Conservation (phyloP, 768 basidiomycete genomes). For the Lentinula sp. region DNA sequence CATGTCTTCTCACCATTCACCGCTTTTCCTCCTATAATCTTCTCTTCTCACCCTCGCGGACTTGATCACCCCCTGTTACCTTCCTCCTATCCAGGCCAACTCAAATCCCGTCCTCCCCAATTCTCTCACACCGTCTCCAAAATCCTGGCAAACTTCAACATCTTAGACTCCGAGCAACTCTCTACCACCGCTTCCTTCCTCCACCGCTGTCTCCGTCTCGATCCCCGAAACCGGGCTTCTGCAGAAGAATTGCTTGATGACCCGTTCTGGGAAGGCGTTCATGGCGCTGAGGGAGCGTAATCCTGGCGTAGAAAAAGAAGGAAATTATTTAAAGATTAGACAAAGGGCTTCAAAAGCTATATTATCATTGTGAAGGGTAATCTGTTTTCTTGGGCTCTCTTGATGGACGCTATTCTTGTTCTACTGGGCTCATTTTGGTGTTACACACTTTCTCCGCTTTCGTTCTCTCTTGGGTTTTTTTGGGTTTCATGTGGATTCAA, state of each 20-base stretch:
- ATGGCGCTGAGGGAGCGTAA: not conserved
- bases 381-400: not conserved
- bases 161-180: conserved; percentile 10
- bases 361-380: not conserved
- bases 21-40: not conserved
- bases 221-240: conserved; percentile 17
- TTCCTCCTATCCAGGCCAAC: conserved; percentile 9
- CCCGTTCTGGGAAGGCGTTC: conserved; percentile 6
- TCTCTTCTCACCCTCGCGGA: not conserved
- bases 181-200: conserved; percentile 13
- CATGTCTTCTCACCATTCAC: not conserved
- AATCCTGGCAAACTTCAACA: conserved; percentile 11
- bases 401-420: not conserved
- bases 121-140: conserved; percentile 10
- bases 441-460: not conserved
- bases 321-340: not conserved
- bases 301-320: not conserved
- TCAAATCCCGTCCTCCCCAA: conserved; percentile 11
- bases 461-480: no score
- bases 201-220: conserved; percentile 15
- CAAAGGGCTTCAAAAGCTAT: not conserved
- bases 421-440: not conserved
- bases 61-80: not conserved
- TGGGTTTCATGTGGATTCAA: no score
- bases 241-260: conserved; percentile 18